Evolutionary conservation across 768 basidiomycete genomes (phyloP), one percentile per base, ranked within the genome.

Genomic region (Hemileccinum impolitum): DNA sequence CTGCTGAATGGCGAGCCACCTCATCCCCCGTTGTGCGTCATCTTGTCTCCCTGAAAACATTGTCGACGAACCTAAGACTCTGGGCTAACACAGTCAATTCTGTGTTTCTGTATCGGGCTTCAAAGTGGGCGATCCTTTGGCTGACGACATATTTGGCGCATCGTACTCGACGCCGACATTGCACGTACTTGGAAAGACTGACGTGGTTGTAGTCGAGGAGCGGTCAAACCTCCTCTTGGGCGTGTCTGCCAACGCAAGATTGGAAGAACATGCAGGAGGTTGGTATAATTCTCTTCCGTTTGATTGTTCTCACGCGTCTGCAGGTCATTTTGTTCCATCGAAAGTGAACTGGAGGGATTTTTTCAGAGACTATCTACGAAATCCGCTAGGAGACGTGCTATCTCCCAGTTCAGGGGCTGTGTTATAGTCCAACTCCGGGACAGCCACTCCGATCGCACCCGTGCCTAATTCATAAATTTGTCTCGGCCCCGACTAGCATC

Each of bases 191-290:
- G 91, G 91, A n/a, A 75, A 70, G 56, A 87, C 73, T 34, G 91
- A 94, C 55, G 76, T 87, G 11, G 76, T 94, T 19, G 86, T 94
- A 11, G 63, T 76, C 11, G 77, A 80, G 62, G 87, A 90, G 60
- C 78, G 90, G 28, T 80, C 87, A 0, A 74, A 73, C 51, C 61
- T 65, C 14, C 68, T 92, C 6, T 65, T 88, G 14, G 71, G 74
- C 7, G 67, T 78, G 10, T 85, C 85, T 25, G 59, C 62, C 2
- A 76, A 77, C 39, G 73, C 74, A 26, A 76, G 90, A 11, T 77
- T 93, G 9, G 89, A 89, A 61, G 76, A 75, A 55, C 91, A 94
- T 49, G 80, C 82, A 21, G 91, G 91, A 45, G 91, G 91, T 90
- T 48, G 26, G 83, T 68, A 17, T 36, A 6, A n/a, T 35, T 36